These are phyloP conservation scores for Epichloe brachyelytri DNA, from an alignment of 2,329 filamentous ascomycete species.

Conservation along the genomic window DNA sequence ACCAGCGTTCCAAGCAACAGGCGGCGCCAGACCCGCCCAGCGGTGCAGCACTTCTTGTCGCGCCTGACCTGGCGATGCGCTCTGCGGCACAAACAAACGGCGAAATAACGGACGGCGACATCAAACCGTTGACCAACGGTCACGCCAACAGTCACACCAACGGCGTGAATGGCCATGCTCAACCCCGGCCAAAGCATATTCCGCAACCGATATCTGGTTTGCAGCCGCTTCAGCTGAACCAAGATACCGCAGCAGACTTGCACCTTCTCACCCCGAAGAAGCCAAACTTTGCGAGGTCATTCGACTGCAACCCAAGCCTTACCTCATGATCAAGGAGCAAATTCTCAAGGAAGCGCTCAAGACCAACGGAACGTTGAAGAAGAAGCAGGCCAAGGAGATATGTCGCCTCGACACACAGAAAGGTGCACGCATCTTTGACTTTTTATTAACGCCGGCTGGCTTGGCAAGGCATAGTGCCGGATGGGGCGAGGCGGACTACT, in stretches of 20 bases:
- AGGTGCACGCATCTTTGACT: conserved; percentile 78
- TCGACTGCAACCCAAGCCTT: conserved; percentile 84
- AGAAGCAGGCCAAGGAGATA: conserved; percentile 83
- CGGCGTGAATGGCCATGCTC: conserved; percentile 21
- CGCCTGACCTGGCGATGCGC: conserved; percentile 61
- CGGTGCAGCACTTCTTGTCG: conserved; percentile 63
- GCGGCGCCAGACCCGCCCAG: conserved; percentile 57
- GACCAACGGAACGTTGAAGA: conserved; percentile 77
- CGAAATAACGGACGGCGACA: conserved; percentile 34
- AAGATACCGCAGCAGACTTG: conserved; percentile 67
- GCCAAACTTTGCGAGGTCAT: conserved; percentile 73
- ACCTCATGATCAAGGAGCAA: conserved; percentile 85
- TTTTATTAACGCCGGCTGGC: conserved; percentile 90
- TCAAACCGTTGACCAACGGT: no score
- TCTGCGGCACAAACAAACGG: conserved; percentile 23
- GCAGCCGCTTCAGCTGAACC: conserved; percentile 52
- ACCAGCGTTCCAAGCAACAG: conserved; percentile 55
- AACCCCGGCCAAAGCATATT: conserved; percentile 36
- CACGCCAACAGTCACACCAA: conserved; percentile 7
- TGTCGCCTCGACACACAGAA: conserved; percentile 76
- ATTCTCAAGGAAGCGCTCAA: conserved; percentile 86
- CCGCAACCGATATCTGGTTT: conserved; percentile 47
- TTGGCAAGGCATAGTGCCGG: conserved; percentile 55
- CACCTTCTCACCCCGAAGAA: conserved; percentile 82
- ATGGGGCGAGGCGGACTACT: neutral